Evolutionary conservation across 2,329 filamentous ascomycete species (phyloP).

Genomic region (Remersonia thermophila): DNA sequence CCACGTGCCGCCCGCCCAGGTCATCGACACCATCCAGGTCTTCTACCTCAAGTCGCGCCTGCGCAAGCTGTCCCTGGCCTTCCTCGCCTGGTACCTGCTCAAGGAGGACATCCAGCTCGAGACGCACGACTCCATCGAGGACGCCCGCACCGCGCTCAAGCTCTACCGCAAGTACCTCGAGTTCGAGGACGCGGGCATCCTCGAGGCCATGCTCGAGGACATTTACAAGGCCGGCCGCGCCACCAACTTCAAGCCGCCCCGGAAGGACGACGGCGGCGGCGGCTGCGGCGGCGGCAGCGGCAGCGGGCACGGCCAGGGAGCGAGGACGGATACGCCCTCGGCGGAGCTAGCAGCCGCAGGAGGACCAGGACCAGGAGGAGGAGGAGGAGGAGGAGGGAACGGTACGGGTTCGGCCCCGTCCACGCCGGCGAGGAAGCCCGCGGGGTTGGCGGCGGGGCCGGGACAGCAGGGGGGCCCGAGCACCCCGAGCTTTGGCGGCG

Average conservation of each 20-base stretch:
- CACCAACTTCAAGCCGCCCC: constrained; percentile 39
- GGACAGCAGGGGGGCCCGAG: no score
- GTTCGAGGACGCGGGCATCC: constrained; percentile 72
- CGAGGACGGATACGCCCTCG: constrained; percentile 42
- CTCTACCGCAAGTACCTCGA: constrained; percentile 84
- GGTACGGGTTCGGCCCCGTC: no score
- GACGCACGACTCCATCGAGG: constrained; percentile 90
- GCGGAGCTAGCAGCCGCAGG: no score
- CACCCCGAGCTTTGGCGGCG: constrained; percentile 5
- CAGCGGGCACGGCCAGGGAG: no score
- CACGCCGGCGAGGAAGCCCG: constrained; percentile 13
- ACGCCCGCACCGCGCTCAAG: constrained; percentile 80
- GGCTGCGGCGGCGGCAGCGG: not conserved
- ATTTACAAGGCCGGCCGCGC: constrained; percentile 51
- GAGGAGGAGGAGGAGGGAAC: no score
- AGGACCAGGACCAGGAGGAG: no score
- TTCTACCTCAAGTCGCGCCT: constrained; percentile 73
- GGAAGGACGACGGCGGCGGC: constrained; percentile 32
- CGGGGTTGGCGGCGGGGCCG: constrained; percentile 2
- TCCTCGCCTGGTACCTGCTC: constrained; percentile 80
- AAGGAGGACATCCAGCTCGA: constrained; percentile 90
- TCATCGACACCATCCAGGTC: constrained; percentile 86
- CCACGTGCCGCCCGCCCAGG: constrained; percentile 77
- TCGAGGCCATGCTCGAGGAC: constrained; percentile 74
- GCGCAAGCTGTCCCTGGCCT: constrained; percentile 81